A percentile compares a stretch with the other conserved stretches of the same genome.
phyloP scores from a whole-genome alignment of 1,139 yeast genomes.

The Blastobotrys proliferans region DNA sequence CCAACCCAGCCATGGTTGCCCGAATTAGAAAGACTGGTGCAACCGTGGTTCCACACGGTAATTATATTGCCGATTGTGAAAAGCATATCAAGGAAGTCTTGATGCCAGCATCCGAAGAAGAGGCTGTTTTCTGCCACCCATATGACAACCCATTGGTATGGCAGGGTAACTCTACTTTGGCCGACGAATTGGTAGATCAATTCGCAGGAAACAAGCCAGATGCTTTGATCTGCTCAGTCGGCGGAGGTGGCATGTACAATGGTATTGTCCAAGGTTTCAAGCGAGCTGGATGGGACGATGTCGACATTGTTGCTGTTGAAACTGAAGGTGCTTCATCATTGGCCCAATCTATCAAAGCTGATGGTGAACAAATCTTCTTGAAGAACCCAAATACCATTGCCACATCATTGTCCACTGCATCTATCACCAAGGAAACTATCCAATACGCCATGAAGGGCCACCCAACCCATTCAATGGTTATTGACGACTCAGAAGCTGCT shows the following conservation, averaged over 20 bases:
- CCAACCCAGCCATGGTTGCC: conserved; percentile 42
- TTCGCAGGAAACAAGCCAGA: conserved; percentile 41
- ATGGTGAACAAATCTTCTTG: conserved; percentile 38
- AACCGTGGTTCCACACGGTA: conserved; percentile 51
- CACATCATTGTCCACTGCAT: conserved; percentile 58
- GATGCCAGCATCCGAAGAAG: conserved; percentile 27
- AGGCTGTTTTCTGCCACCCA: conserved; percentile 61
- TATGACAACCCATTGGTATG: conserved; percentile 62
- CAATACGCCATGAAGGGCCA: conserved; percentile 38
- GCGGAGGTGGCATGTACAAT: conserved; percentile 71
- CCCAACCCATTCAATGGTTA: conserved; percentile 45
- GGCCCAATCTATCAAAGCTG: conserved; percentile 44
- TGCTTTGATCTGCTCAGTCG: conserved; percentile 65
- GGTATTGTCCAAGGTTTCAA: conserved; percentile 59
- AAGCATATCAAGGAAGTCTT: conserved; percentile 42
- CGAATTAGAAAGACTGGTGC: conserved; percentile 52
- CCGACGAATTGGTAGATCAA: conserved; percentile 54
- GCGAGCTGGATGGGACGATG: conserved; percentile 39
- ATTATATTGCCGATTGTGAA: conserved; percentile 63
- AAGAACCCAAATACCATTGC: conserved; percentile 53
- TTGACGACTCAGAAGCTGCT: conserved; percentile 56
- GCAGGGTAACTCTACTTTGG: conserved; percentile 63
- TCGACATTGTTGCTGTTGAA: conserved; percentile 58
- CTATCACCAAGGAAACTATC: conserved; percentile 48
- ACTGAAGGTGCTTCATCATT: conserved; percentile 63